phyloP scores from a whole-genome alignment of 192 early-diverging fungal genomes.

The Helicostylum pulchrum region DNA sequence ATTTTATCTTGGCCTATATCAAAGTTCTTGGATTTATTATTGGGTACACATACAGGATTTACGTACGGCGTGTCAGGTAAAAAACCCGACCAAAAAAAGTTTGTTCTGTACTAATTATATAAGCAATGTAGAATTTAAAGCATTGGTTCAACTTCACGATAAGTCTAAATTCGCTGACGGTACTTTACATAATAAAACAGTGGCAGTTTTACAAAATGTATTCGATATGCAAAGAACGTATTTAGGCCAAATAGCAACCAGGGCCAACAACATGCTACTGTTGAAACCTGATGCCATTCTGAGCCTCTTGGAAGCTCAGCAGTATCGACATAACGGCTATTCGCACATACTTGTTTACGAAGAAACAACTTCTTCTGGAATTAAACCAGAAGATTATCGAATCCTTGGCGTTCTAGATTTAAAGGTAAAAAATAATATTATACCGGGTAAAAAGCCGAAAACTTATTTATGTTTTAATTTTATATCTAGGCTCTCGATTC shows the following conservation, averaged over 20 bases:
- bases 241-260: constrained; percentile 61
- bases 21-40: constrained; percentile 71
- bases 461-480: not conserved
- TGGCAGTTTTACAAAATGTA: constrained; percentile 65
- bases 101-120: not conserved
- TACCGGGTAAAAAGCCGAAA: too few relatives aligned
- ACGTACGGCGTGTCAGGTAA: constrained; percentile 69
- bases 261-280: constrained; percentile 56
- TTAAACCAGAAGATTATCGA: not conserved
- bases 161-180: constrained; percentile 49
- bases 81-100: constrained; percentile 1
- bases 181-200: constrained; percentile 58
- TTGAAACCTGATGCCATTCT: constrained; percentile 48
- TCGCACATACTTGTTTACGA: constrained; percentile 2
- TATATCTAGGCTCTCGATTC: not conserved
- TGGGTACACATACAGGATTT: constrained; percentile 77
- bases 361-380: not conserved
- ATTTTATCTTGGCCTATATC: constrained; percentile 83
- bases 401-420: constrained; percentile 6
- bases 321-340: not conserved
- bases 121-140: constrained; percentile 48
- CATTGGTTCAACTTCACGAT: constrained; percentile 61
- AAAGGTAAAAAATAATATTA: constrained; percentile 1
- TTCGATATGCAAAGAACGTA: constrained; percentile 62
- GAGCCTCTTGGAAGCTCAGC: constrained; percentile 18